Percentiles rank a stretch among this genome's conserved stretches.
Evolutionary conservation across 2,329 filamentous ascomycete species (phyloP).

Genomic region (Xylaria sp.): DNA sequence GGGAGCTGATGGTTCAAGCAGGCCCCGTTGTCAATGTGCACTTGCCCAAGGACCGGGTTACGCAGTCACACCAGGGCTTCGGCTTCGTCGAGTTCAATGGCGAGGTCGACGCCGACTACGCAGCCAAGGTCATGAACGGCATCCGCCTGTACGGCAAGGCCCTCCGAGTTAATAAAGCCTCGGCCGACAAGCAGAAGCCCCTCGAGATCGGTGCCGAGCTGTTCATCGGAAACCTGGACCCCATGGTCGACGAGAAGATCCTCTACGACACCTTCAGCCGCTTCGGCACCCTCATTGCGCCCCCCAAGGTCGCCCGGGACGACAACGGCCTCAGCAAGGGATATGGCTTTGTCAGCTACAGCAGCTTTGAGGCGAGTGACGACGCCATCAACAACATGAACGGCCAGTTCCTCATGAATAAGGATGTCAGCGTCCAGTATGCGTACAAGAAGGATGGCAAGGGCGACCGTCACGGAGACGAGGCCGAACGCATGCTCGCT

Average conservation of each 20-base stretch:
- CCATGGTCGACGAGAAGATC: conserved; percentile 93
- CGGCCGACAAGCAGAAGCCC: conserved; percentile 91
- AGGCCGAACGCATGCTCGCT: conserved; percentile 90
- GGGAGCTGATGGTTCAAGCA: conserved; percentile 98
- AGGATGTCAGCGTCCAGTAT: conserved; percentile 95
- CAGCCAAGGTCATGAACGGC: conserved; percentile 95
- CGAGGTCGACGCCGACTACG: conserved; percentile 96
- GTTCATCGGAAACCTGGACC: conserved; percentile 94
- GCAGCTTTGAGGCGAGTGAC: conserved; percentile 92
- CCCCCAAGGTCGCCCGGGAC: conserved; percentile 93
- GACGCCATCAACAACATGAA: conserved; percentile 93
- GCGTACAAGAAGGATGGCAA: conserved; percentile 99
- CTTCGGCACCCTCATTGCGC: conserved; percentile 84
- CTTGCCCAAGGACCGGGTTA: conserved; percentile 97
- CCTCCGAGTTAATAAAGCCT: conserved; percentile 92
- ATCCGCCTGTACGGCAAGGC: conserved; percentile 93
- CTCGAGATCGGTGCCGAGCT: conserved; percentile 96
- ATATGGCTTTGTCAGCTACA: conserved; percentile 94
- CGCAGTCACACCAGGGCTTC: conserved; percentile 95
- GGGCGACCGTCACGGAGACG: conserved; percentile 93
- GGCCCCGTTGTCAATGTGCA: conserved; percentile 98
- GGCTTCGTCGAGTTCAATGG: conserved; percentile 98
- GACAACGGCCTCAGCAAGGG: conserved; percentile 90
- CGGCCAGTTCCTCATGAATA: conserved; percentile 96
- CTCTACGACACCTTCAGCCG: conserved; percentile 94